Evolutionary conservation across 2,329 filamentous ascomycete species (phyloP).

Genomic region (Juglanconis oblonga): DNA sequence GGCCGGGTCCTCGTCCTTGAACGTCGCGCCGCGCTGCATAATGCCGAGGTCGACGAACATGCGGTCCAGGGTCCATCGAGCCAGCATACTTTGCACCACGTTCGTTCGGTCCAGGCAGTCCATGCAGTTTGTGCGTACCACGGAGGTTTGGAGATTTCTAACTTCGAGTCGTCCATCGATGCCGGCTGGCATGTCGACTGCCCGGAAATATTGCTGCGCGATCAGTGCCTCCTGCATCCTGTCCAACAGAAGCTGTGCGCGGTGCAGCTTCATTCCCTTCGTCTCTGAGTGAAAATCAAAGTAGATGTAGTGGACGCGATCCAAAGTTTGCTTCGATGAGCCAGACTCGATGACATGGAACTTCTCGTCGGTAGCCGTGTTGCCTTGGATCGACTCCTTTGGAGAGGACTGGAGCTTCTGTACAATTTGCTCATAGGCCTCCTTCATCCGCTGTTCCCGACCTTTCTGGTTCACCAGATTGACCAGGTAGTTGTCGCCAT

Average conservation of each 20-base stretch:
- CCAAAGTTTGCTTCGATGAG: conserved; percentile 60
- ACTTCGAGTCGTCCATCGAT: conserved; percentile 72
- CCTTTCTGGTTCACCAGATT: conserved; percentile 97
- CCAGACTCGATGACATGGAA: conserved; percentile 72
- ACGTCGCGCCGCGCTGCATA: conserved; percentile 71
- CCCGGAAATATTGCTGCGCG: conserved; percentile 87
- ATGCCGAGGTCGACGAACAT: conserved; percentile 85
- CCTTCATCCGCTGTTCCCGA: conserved; percentile 83
- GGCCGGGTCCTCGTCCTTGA: conserved; percentile 69
- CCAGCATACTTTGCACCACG: conserved; percentile 96
- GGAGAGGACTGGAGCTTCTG: conserved; percentile 69
- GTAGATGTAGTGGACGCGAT: conserved; percentile 92
- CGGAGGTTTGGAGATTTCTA: conserved; percentile 77
- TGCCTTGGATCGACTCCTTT: conserved; percentile 61
- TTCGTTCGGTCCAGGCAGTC: conserved; percentile 98
- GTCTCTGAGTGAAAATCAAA: conserved; percentile 99
- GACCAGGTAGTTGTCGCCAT: conserved; percentile 95
- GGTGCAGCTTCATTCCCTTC: conserved; percentile 90
- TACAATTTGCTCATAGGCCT: conserved; percentile 90
- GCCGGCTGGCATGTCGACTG: conserved; percentile 76
- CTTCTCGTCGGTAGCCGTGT: conserved; percentile 72
- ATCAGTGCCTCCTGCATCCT: conserved; percentile 73
- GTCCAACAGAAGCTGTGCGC: conserved; percentile 82
- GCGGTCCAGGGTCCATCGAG: conserved; percentile 80
- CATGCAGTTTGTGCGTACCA: conserved; percentile 98